Evolutionary conservation across 495 filamentous ascomycete genomes (phyloP).

Genomic region (Neurospora pannonica): DNA sequence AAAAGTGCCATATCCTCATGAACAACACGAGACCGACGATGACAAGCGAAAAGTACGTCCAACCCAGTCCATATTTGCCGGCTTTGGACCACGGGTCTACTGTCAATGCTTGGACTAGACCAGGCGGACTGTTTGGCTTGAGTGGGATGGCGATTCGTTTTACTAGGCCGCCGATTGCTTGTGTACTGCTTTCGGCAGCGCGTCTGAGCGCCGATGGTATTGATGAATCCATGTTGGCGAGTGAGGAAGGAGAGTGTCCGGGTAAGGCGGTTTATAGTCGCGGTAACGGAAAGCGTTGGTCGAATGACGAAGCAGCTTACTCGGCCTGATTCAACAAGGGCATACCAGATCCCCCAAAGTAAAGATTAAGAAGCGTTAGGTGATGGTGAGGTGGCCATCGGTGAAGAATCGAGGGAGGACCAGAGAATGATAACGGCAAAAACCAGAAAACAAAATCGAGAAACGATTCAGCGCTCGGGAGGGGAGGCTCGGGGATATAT

Average conservation of each 20-base stretch:
- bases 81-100: constrained; percentile 70
- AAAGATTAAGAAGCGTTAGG: constrained; percentile 21
- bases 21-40: constrained; percentile 53
- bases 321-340: background rate
- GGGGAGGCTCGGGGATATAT: constrained; percentile 3
- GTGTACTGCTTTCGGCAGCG: constrained; percentile 14
- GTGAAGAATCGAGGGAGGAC: constrained; percentile 5
- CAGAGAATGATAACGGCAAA: constrained; percentile 6
- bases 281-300: background rate
- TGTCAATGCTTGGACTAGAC: constrained; percentile 61
- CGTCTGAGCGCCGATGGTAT: constrained; percentile 11
- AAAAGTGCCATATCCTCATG: constrained; percentile 70
- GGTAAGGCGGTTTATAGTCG: background rate
- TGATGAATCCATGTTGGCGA: constrained; percentile 20
- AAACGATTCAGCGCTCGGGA: background rate
- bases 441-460: background rate
- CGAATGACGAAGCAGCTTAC: background rate
- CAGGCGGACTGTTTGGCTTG: constrained; percentile 57
- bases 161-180: constrained; percentile 36
- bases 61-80: constrained; percentile 81
- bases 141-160: constrained; percentile 69
- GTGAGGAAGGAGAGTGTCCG: background rate
- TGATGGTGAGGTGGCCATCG: constrained; percentile 19
- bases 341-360: constrained; percentile 34
- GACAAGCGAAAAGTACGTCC: constrained; percentile 75